Conservation (phyloP, 805 yeast genomes). For the Nakazawaea ernobii region DNA sequence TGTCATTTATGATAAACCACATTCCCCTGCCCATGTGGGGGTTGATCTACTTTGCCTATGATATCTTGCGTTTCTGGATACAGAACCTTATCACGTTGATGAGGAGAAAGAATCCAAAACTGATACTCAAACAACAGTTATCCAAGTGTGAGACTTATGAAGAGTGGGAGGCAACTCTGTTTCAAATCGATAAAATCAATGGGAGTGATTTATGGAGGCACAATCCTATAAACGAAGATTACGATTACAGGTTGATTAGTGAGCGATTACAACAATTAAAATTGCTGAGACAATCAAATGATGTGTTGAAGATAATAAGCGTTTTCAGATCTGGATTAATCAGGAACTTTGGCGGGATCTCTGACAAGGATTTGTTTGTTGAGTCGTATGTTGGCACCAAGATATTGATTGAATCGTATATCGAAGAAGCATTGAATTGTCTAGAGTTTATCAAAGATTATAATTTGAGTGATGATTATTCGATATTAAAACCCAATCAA, state of each 20-base stretch:
- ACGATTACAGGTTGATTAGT: slow-evolving; percentile 78
- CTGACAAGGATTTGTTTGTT: slow-evolving; percentile 71
- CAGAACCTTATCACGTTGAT: slow-evolving; percentile 30
- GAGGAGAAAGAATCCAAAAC: slow-evolving; percentile 35
- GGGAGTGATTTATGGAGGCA: slow-evolving; percentile 70
- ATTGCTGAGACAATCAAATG: slow-evolving; percentile 54
- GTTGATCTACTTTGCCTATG: slow-evolving; percentile 30
- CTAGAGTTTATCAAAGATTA: slow-evolving; percentile 53
- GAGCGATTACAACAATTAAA: slow-evolving; percentile 61
- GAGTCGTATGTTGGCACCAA: slow-evolving; percentile 88
- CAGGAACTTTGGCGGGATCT: slow-evolving; percentile 87
- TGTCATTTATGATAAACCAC: slow-evolving; percentile 10
- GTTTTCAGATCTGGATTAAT: slow-evolving; percentile 76
- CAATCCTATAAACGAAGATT: slow-evolving; percentile 72
- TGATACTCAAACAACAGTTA: slow-evolving; percentile 42
- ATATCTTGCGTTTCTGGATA: slow-evolving; percentile 42
- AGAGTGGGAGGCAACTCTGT: slow-evolving; percentile 63
- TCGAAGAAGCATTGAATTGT: slow-evolving; percentile 67
- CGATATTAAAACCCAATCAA: slow-evolving; percentile 44
- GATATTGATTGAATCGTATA: slow-evolving; percentile 79
- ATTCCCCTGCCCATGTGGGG: slow-evolving; percentile 23
- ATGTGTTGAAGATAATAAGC: slow-evolving; percentile 54
- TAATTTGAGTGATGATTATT: slow-evolving; percentile 20
- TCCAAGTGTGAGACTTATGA: slow-evolving; percentile 51
- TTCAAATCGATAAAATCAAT: slow-evolving; percentile 41